Evolutionary conservation across 1,284 basidiomycete species (phyloP), one percentile per base, ranked within the genome.

Genomic region (Rhodotorula mucilaginosa): DNA sequence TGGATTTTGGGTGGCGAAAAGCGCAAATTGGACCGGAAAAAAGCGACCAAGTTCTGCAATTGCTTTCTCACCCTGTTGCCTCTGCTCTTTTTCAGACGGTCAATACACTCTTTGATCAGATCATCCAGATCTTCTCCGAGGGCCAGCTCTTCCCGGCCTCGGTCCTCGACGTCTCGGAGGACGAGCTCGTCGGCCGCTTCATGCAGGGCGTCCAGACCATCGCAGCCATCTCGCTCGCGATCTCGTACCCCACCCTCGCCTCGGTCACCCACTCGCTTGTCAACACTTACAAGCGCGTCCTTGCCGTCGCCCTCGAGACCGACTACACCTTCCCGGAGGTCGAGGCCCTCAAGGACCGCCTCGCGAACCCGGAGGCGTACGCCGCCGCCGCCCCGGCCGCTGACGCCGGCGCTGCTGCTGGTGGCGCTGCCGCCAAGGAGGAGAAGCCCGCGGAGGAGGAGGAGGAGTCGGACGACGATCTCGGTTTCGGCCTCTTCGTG

Each of bases 201-300:
- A 79, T 91, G 82, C 87, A 88, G 60, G 93, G 93, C 83, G 88
- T 98, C 86, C 94, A 93, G 87, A 91, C 94, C 79, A 90, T 99
- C 80, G 96, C 96, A 70, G 89, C 90, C 80, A 90, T 99, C 84
- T 99, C 96, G 68, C 79, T 99, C 79, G 96, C 96, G 46, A 86
- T 96, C 82, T 89, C 93, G 84, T 96, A 96, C 87, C 96, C 96
- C 68, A 99, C 96, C 74, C 85, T 99, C 78, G 94, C 90, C 78
- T 97, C 94, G 70, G 89, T 98, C 78, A 84, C 87, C 71, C 96
- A 99, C 88, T 90, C 91, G 60, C 87, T 99, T 74, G 93, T 99
- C 87, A 97, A 98, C 86, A 88, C 92, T 64, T 99, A 98, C 91
- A 99, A 99, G 90, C 97, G 98, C 87, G 83, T 97, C 77, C 84